Evolutionary conservation across 371 early-diverging fungal species (phyloP).

Genomic region (Mortierella sp.): DNA sequence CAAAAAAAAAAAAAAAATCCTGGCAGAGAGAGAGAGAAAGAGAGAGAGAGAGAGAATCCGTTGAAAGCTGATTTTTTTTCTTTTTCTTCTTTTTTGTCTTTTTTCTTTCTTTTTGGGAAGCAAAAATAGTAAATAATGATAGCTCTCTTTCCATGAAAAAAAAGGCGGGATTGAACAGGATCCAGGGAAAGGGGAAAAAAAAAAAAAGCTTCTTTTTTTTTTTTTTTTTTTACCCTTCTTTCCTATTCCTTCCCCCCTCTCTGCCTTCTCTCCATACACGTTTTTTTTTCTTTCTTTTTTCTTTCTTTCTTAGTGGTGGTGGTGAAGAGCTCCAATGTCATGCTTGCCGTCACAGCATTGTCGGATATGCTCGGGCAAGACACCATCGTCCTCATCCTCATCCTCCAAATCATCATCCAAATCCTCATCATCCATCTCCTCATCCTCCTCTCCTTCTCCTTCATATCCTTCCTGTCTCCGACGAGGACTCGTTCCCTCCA

Average conservation of each 20-base stretch:
- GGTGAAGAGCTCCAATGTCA: constrained; percentile 43
- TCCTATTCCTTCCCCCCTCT: background rate
- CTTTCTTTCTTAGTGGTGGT: constrained; percentile 7
- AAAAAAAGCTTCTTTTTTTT: too few relatives aligned
- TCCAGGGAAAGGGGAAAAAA: too few relatives aligned
- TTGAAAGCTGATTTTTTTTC: too few relatives aligned
- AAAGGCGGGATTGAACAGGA: too few relatives aligned
- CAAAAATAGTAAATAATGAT: too few relatives aligned
- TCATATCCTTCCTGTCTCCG: constrained; percentile 3
- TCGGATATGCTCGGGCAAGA: constrained; percentile 48
- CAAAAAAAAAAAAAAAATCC: too few relatives aligned
- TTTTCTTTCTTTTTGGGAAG: too few relatives aligned
- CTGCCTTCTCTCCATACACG: background rate
- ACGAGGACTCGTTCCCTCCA: constrained; percentile 24
- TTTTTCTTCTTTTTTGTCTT: too few relatives aligned
- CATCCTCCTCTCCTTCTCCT: constrained; percentile 19
- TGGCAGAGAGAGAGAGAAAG: too few relatives aligned
- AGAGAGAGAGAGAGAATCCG: too few relatives aligned
- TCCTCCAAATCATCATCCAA: constrained; percentile 19
- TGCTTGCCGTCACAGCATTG: constrained; percentile 52
- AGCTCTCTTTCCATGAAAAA: too few relatives aligned
- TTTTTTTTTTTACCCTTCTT: background rate
- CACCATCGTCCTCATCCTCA: constrained; percentile 45
- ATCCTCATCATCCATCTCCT: background rate
- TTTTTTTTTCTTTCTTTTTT: constrained; percentile 1